Percentiles rank a stretch among this genome's conserved stretches.
These are phyloP conservation scores for Rhodosporidiobolus sp. DNA, from an alignment of 768 basidiomycete species.

Conservation along the genomic window DNA sequence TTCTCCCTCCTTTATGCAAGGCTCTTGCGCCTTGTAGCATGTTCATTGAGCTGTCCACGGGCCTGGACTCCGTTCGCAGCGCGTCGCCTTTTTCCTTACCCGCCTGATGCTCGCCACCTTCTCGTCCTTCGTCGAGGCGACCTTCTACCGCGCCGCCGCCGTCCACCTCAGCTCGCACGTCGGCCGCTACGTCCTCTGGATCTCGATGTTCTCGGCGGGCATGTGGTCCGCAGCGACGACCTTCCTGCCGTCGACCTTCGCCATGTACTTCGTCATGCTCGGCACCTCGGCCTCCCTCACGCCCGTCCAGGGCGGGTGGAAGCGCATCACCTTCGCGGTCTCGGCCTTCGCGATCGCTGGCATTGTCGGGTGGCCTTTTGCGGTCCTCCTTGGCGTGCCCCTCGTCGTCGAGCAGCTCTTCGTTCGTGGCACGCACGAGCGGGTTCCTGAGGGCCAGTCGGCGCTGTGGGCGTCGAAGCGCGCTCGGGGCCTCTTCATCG, in stretches of 20 bases:
- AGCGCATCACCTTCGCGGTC: slow-evolving; percentile 61
- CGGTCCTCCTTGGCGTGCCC: slow-evolving; percentile 79
- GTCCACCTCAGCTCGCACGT: slow-evolving; percentile 81
- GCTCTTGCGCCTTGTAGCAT: no score
- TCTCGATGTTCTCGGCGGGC: slow-evolving; percentile 77
- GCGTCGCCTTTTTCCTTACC: slow-evolving; percentile 82
- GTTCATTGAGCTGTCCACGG: no score
- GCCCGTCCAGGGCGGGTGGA: slow-evolving; percentile 45
- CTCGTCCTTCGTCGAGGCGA: slow-evolving; percentile 72
- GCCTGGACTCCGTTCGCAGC: slow-evolving; percentile 52
- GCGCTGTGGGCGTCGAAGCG: slow-evolving; percentile 51
- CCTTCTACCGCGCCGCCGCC: slow-evolving; percentile 74
- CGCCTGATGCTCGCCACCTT: slow-evolving; percentile 73
- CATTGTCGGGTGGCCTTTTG: slow-evolving; percentile 94
- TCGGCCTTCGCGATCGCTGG: slow-evolving; percentile 73
- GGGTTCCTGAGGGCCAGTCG: slow-evolving; percentile 49
- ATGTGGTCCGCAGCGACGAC: slow-evolving; percentile 93
- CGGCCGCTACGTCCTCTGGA: slow-evolving; percentile 89
- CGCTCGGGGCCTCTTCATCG: slow-evolving; percentile 21
- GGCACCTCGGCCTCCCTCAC: slow-evolving; percentile 64
- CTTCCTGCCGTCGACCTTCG: slow-evolving; percentile 90
- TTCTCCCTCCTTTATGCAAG: background rate
- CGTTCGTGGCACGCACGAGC: slow-evolving; percentile 18
- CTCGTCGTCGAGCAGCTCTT: slow-evolving; percentile 81
- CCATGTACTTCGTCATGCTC: slow-evolving; percentile 81